Evolutionary conservation across 192 early-diverging fungal genomes (phyloP), one percentile per base, ranked within the genome.

Genomic region (Gamsiella multidivaricata): DNA sequence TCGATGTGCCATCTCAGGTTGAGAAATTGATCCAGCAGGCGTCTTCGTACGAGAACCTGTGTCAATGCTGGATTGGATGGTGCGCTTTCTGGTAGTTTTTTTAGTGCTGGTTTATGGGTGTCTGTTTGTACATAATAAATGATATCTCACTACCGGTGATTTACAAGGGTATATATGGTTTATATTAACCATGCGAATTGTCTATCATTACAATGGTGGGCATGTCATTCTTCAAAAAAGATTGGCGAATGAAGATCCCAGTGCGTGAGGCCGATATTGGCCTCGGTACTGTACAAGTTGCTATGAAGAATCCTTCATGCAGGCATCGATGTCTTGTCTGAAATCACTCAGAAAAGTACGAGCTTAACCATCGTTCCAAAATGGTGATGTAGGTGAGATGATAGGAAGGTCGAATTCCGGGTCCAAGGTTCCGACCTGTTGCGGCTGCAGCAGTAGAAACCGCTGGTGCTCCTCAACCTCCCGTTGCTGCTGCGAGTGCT

Each of bases 1-100:
- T 98, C 59, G 91, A 94, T 65, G 94, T 96, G 0, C 86, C 86
- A 0, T 88, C 87, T 5, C 97, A 99, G 80, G 94, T 99, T 1
- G 89, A 97, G 45, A 90, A 89, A 51, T 81, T 98, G 53, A 96
- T 98, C 23, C 80, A 89, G 59, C 93, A 97, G 81, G 96, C 97
- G 5, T 96, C 90, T 2, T 93, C 91, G 5, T 65, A 94, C 10
- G 97, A 97, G 50, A 98, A 98, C 70, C 75, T 98, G 39, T 94
- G 94, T 60, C 94, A 92, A 51, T 85, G 90, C 66, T 93, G 82
- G 60, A 72, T 83, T 66, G 90, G 88, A 65, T 90, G 91, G 88
- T 88, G 80, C 53, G 84, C 79, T 12, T 84, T 84, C 67, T 84
- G 82, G 82, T 84, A 81, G 55, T 50, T 33, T 52, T 52, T 42